Evolutionary conservation across 2,329 filamentous ascomycete species (phyloP), one percentile per base, ranked within the genome.

Genomic region (Aspergillus candidus): DNA sequence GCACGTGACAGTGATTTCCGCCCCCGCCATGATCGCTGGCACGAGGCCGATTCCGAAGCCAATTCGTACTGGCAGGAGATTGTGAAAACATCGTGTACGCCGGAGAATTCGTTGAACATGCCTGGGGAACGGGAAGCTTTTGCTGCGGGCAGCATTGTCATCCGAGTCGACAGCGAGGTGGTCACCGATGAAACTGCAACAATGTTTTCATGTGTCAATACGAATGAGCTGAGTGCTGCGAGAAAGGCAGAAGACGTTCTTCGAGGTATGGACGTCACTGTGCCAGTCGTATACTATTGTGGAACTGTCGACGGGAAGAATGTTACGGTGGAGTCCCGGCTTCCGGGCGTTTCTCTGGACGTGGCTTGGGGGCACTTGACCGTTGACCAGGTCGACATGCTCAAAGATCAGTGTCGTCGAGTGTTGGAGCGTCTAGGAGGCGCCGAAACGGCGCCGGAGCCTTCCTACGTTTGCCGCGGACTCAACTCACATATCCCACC

Each of bases 331-430:
- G 66, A 69, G 50, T 66, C 65, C 11, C 56, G 67, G 35, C 63
- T 70, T 15, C 63, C 66, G 4, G 67, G 67, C 4, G 62, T 68
- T 38, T 62, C 66, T 11, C 51, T 70, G 27, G 62, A 68, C 34
- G 55, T 63, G 35, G 65, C 58, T n/a, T 70, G 60, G 62, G 62
- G 54, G 15, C 62, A 67, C 41, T 58, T 70, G 15, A 58, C 53
- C 14, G n/a, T 44, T 7, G 53, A 58, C 13, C 59, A 70, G 45
- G 62, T 66, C 17, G 47, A 56, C 12, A 41, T 35, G 15, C 53
- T 68, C 39, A 70, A 68, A 38, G 47, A 57, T 27, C 66, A 70
- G 44, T 63, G 62, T 40, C 65, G 63, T 33, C 58, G 59, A 15
- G 57, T 69, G 33, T 39, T 65, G 4, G 58, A 61, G 38, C 54